phyloP scores from a whole-genome alignment of 352 stramenopile genomes.

The Pythium pyrilobum region DNA sequence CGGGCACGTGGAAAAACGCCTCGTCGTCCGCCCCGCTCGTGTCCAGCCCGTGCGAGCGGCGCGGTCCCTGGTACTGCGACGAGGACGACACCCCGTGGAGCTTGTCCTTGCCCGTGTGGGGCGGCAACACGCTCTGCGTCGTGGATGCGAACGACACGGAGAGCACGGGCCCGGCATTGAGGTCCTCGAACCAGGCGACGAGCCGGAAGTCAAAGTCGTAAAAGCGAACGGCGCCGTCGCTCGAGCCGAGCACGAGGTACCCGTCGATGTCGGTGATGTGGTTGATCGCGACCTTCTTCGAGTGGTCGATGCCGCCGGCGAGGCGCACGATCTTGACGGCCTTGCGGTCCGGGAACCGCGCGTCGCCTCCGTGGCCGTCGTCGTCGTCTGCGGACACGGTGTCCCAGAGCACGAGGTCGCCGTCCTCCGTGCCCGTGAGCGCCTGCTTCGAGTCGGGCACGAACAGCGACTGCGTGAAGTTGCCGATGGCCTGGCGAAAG shows the following conservation, averaged over 20 bases:
- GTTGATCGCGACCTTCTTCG: constrained; percentile 47
- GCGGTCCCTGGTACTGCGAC: background rate
- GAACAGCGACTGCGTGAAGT: constrained; percentile 86
- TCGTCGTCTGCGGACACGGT: constrained; percentile 26
- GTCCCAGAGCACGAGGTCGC: constrained; percentile 89
- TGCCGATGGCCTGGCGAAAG: constrained; percentile 74
- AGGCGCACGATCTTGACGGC: constrained; percentile 84
- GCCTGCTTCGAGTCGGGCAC: constrained; percentile 80
- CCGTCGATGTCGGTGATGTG: constrained; percentile 78
- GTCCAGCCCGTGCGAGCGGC: constrained; percentile 2
- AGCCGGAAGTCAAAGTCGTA: constrained; percentile 93
- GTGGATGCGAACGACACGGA: constrained; percentile 82
- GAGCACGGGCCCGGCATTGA: constrained; percentile 85
- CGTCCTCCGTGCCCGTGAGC: constrained; percentile 81
- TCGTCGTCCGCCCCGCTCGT: constrained; percentile 19
- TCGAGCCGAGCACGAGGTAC: constrained; percentile 87
- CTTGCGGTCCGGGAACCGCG: constrained; percentile 51
- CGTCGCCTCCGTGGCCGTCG: background rate
- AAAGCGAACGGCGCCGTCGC: constrained; percentile 88
- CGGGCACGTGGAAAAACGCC: constrained; percentile 68
- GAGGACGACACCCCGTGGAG: no score
- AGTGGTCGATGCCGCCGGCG: constrained; percentile 34
- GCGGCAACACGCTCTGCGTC: constrained; percentile 4
- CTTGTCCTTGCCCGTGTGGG: background rate
- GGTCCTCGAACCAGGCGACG: constrained; percentile 92